These are phyloP conservation scores for Suillus placidus DNA, from an alignment of 768 basidiomycete genomes.

Conservation along the genomic window DNA sequence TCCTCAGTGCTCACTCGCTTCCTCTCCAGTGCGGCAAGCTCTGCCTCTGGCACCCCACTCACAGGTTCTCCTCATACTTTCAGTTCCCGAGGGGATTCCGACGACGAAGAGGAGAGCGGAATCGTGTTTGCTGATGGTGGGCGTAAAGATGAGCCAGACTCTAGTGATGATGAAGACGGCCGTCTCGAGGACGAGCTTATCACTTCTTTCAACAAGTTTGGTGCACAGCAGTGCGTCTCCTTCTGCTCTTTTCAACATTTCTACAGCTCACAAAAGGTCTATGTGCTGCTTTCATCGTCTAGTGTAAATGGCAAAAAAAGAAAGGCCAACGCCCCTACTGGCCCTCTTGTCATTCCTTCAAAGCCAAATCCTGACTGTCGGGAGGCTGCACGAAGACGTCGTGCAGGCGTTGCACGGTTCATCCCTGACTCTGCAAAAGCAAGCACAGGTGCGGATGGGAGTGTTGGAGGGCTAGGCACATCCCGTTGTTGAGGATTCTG, in stretches of 20 bases:
- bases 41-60: too few species aligned
- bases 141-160: too few species aligned
- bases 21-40: too few species aligned
- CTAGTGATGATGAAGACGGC: too few species aligned
- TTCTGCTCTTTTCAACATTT: slow-evolving; percentile 34
- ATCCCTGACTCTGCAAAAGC: slow-evolving; percentile 65
- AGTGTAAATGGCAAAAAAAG: slow-evolving; percentile 46
- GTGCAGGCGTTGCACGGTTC: slow-evolving; percentile 39
- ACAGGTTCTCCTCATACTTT: too few species aligned
- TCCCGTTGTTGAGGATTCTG: too few species aligned
- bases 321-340: slow-evolving; percentile 42
- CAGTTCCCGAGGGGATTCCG: too few species aligned
- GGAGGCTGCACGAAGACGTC: slow-evolving; percentile 68
- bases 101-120: too few species aligned
- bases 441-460: slow-evolving; percentile 64
- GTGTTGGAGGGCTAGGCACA: slow-evolving; percentile 70
- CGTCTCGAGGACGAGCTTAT: slow-evolving; percentile 61
- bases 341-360: slow-evolving; percentile 83
- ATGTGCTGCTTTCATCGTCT: slow-evolving; percentile 15
- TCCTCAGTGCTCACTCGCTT: too few species aligned
- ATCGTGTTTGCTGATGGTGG: too few species aligned
- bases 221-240: slow-evolving; percentile 84
- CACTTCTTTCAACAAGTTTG: slow-evolving; percentile 70
- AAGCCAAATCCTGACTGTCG: slow-evolving; percentile 91
- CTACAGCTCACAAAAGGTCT: slow-evolving; percentile 75